These are phyloP conservation scores for Colletotrichum truncatum DNA, from an alignment of 2,329 filamentous ascomycete species.

Conservation along the genomic window DNA sequence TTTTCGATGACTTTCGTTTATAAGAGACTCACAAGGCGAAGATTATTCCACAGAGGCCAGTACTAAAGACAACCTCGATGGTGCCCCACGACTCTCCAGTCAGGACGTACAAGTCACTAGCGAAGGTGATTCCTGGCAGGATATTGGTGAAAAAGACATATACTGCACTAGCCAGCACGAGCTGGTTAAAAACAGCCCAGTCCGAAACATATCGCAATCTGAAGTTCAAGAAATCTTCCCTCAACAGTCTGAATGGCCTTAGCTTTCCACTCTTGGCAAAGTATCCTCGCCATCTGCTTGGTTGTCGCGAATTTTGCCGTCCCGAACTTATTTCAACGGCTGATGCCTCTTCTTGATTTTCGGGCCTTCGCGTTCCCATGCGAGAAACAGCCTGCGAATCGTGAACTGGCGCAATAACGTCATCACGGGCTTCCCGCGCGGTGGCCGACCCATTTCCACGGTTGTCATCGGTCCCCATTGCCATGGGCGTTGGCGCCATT, in stretches of 20 bases:
- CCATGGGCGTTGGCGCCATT: neutral
- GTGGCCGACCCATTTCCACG: neutral
- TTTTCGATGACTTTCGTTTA: neutral
- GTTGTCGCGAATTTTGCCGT: neutral
- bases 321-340: neutral
- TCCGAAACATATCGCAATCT: slow-evolving; percentile 59
- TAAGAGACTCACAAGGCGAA: slow-evolving; percentile 62
- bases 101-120: slow-evolving; percentile 69
- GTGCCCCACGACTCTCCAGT: slow-evolving; percentile 72
- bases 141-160: slow-evolving; percentile 76
- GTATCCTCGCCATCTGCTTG: slow-evolving; percentile 28
- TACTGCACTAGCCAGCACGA: slow-evolving; percentile 69
- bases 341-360: neutral
- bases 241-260: slow-evolving; percentile 61
- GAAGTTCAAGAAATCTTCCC: slow-evolving; percentile 57
- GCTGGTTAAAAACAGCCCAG: slow-evolving; percentile 69
- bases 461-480: neutral
- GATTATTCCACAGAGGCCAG: slow-evolving; percentile 69
- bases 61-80: slow-evolving; percentile 74
- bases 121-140: slow-evolving; percentile 73
- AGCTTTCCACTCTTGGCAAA: slow-evolving; percentile 52
- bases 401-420: neutral
- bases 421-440: neutral
- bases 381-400: neutral
- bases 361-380: neutral